Percentiles rank a stretch among this genome's conserved stretches.
Conservation (phyloP, 1,284 basidiomycete species). For the Puccinia coronata region DNA sequence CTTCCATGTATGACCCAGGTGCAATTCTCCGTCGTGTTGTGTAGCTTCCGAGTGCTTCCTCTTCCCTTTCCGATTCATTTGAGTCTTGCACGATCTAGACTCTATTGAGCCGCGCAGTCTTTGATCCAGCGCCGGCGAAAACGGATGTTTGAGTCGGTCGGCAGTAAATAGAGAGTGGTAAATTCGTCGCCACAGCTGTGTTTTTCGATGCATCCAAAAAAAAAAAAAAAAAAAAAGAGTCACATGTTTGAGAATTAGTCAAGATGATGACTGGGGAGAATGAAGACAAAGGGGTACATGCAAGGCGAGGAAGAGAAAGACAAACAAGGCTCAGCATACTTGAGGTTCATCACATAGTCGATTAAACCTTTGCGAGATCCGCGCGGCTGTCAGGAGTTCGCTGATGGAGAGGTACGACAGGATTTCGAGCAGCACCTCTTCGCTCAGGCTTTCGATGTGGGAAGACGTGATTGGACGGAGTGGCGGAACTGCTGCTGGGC, state of each 20-base stretch:
- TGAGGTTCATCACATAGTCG: slow-evolving; percentile 42
- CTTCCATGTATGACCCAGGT: slow-evolving; percentile 37
- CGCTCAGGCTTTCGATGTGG: slow-evolving; percentile 27
- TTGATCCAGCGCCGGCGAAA: slow-evolving; percentile 35
- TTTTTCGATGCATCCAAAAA: neutral
- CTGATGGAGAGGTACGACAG: slow-evolving; percentile 36
- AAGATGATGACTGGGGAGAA: neutral
- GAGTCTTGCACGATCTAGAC: neutral
- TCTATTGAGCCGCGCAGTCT: neutral
- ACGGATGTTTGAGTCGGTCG: slow-evolving; percentile 34
- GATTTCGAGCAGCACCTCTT: slow-evolving; percentile 33
- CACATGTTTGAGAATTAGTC: slow-evolving; percentile 4
- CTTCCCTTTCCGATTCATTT: slow-evolving; percentile 30
- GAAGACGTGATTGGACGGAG: neutral
- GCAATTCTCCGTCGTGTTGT: neutral
- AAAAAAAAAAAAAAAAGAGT: no score
- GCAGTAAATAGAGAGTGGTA: slow-evolving; percentile 17
- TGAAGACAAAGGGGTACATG: neutral
- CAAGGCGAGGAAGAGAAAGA: neutral
- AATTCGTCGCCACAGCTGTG: slow-evolving; percentile 36
- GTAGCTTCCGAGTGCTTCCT: neutral
- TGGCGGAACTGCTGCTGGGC: neutral
- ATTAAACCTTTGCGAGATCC: slow-evolving; percentile 27
- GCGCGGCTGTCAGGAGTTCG: slow-evolving; percentile 19
- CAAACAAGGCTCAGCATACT: slow-evolving; percentile 1